Conservation (phyloP, 2,329 filamentous ascomycete species). For the Furcasterigmium furcatum region DNA sequence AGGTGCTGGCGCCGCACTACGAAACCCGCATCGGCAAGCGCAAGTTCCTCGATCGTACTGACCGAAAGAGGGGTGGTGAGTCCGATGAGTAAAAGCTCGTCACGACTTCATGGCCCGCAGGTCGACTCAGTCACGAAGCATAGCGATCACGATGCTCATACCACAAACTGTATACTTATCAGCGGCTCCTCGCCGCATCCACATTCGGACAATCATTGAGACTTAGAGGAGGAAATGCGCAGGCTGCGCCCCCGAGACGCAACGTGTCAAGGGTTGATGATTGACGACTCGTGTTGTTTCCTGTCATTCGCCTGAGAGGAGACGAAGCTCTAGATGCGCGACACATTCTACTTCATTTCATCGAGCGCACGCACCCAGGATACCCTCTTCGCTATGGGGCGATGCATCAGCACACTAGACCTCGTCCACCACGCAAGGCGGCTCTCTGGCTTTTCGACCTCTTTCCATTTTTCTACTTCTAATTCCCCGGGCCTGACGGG, state of each 20-base stretch:
- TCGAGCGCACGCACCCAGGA: not conserved
- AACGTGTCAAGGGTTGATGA: too few species aligned
- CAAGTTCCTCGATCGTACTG: slow-evolving; percentile 57
- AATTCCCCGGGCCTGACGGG: not conserved
- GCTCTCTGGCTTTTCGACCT: not conserved
- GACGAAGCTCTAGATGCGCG: too few species aligned
- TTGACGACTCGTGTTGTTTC: too few species aligned
- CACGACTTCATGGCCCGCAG: too few species aligned
- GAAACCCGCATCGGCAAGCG: slow-evolving; percentile 87
- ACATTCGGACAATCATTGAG: too few species aligned
- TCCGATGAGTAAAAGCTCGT: not conserved
- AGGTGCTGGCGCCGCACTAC: slow-evolving; percentile 75
- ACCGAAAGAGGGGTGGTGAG: not conserved
- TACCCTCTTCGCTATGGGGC: not conserved
- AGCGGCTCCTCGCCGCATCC: too few species aligned
- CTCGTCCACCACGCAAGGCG: not conserved
- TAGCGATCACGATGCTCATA: too few species aligned
- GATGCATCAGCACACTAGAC: not conserved
- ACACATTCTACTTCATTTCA: not conserved
- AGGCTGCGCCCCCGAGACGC: too few species aligned
- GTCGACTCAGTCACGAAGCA: too few species aligned
- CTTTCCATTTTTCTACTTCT: not conserved
- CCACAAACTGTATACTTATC: too few species aligned
- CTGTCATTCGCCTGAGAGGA: too few species aligned
- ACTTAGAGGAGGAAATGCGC: too few species aligned